These are phyloP conservation scores for Boletus bicolor DNA, from an alignment of 768 basidiomycete species.

Conservation along the genomic window DNA sequence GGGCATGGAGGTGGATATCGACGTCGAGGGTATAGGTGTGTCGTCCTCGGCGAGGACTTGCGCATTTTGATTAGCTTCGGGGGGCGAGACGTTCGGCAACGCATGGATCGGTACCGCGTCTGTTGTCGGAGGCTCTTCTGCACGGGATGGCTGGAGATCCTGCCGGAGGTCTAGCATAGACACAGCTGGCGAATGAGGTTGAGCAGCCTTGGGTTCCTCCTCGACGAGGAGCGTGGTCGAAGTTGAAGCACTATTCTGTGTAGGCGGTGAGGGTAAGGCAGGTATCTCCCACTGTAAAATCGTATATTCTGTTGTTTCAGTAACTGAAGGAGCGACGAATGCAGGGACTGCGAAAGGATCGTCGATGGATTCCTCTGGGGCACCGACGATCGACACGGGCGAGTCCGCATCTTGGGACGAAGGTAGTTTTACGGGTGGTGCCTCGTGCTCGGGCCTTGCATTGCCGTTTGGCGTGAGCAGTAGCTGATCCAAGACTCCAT, in stretches of 20 bases:
- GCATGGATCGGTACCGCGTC: not conserved
- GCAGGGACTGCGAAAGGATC: slow-evolving; percentile 9
- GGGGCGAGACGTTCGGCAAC: not conserved
- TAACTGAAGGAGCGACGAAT: not conserved
- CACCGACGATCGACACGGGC: not conserved
- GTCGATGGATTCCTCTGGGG: slow-evolving; percentile 4
- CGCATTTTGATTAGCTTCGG: not conserved
- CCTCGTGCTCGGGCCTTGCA: not conserved
- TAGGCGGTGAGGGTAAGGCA: not conserved
- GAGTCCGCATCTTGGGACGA: not conserved
- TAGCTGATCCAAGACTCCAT: not conserved
- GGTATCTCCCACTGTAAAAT: not conserved
- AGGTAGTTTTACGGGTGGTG: not conserved
- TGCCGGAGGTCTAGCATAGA: slow-evolving; percentile 18
- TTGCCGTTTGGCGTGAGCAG: not conserved
- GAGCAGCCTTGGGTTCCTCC: slow-evolving; percentile 7
- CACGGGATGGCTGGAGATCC: not conserved
- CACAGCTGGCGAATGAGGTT: slow-evolving; percentile 14
- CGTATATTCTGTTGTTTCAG: not conserved
- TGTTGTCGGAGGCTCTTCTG: not conserved
- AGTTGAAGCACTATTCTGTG: slow-evolving; percentile 3
- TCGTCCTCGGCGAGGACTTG: not conserved
- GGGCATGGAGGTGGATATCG: not conserved
- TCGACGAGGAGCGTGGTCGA: slow-evolving; percentile 11
- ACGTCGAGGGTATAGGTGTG: not conserved